Evolutionary conservation across 495 filamentous ascomycete species (phyloP).

Genomic region (Margaritispora aquatica): DNA sequence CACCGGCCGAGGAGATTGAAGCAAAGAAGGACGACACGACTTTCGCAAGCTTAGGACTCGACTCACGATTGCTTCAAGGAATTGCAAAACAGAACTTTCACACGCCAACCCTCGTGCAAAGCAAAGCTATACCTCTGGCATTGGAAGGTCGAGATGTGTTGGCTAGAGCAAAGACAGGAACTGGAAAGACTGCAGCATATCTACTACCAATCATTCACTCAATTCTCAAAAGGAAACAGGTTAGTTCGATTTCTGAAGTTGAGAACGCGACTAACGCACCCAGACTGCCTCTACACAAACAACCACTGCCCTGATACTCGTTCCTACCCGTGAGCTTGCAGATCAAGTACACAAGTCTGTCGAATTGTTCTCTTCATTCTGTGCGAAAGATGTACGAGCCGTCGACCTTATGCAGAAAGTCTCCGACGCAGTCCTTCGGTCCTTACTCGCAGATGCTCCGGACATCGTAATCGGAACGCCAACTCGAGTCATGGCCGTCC

Average conservation of each 20-base stretch:
- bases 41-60: constrained; percentile 53
- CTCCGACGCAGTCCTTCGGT: constrained; percentile 76
- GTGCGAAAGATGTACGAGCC: constrained; percentile 71
- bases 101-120: constrained; percentile 79
- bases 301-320: constrained; percentile 70
- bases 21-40: constrained; percentile 11
- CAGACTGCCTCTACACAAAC: constrained; percentile 17
- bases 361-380: constrained; percentile 68
- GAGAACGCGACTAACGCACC: constrained; percentile 6
- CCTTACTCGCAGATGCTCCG: constrained; percentile 78
- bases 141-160: constrained; percentile 89
- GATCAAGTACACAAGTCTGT: constrained; percentile 77
- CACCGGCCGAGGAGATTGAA: constrained; percentile 18
- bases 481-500: constrained; percentile 61
- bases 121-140: constrained; percentile 80
- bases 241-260: constrained; percentile 29
- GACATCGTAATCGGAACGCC: constrained; percentile 90
- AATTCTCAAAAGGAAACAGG: constrained; percentile 71
- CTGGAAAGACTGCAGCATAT: constrained; percentile 96
- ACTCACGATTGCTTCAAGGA: constrained; percentile 79
- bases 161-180: constrained; percentile 85
- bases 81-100: constrained; percentile 77
- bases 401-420: constrained; percentile 86
- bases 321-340: constrained; percentile 90
- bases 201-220: constrained; percentile 80